phyloP scores from a whole-genome alignment of 495 filamentous ascomycete species.

The Zalerion maritima region DNA sequence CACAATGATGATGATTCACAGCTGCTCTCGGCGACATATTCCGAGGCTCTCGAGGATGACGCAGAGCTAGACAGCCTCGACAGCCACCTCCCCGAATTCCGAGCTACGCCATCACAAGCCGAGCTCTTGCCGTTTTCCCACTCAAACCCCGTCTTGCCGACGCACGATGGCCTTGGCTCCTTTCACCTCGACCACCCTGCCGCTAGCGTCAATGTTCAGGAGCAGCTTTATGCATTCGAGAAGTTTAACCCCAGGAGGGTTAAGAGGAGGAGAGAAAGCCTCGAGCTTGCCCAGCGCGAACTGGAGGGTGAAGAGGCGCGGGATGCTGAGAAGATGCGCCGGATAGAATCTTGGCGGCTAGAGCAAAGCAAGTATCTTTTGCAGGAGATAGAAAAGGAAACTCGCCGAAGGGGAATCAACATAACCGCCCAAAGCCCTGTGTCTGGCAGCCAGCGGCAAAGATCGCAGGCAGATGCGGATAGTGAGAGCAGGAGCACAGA shows the following conservation, averaged over 20 bases:
- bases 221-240: slow-evolving; percentile 77
- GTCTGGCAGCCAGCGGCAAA: slow-evolving; percentile 9
- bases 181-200: slow-evolving; percentile 40
- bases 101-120: slow-evolving; percentile 40
- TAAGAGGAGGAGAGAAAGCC: slow-evolving; percentile 48
- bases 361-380: slow-evolving; percentile 77
- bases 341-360: slow-evolving; percentile 83
- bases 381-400: slow-evolving; percentile 80
- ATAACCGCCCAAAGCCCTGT: slow-evolving; percentile 4
- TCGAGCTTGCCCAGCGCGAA: slow-evolving; percentile 35
- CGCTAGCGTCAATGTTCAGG: slow-evolving; percentile 42
- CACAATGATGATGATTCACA: slow-evolving; percentile 23
- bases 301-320: slow-evolving; percentile 44
- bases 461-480: slow-evolving; percentile 20
- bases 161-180: slow-evolving; percentile 80
- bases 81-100: slow-evolving; percentile 75
- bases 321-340: slow-evolving; percentile 53
- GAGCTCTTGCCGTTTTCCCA: slow-evolving; percentile 11
- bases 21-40: slow-evolving; percentile 28
- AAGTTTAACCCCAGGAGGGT: slow-evolving; percentile 60
- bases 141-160: slow-evolving; percentile 53
- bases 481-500: slow-evolving; percentile 15
- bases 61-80: slow-evolving; percentile 82
- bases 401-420: slow-evolving; percentile 39
- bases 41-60: slow-evolving; percentile 44